Conservation (phyloP, 2,329 filamentous ascomycete genomes). For the Sclerotinia spermophila region DNA sequence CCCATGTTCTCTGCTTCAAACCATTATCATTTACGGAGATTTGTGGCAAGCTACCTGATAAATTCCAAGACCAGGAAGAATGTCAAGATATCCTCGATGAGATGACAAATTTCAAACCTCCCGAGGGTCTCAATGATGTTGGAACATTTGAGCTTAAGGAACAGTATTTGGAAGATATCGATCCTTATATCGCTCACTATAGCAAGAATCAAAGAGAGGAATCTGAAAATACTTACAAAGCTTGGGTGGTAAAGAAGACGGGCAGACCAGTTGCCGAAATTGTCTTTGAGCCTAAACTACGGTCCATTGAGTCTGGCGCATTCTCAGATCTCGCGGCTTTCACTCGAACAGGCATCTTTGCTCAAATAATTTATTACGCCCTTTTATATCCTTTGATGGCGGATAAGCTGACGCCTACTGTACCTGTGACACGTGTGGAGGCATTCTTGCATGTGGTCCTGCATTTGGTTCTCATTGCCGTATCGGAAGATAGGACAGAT, state of each 20-base stretch:
- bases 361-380: conserved; percentile 84
- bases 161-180: conserved; percentile 80
- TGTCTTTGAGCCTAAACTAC: conserved; percentile 84
- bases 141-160: conserved; percentile 91
- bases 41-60: conserved; percentile 79
- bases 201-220: conserved; percentile 97
- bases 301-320: conserved; percentile 69
- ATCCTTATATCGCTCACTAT: conserved; percentile 95
- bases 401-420: conserved; percentile 63
- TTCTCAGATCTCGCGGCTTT: conserved; percentile 77
- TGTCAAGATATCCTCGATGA: conserved; percentile 81
- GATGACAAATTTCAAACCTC: conserved; percentile 84
- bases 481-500: conserved; percentile 71
- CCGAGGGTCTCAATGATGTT: conserved; percentile 86
- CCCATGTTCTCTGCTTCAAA: conserved; percentile 93
- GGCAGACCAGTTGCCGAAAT: conserved; percentile 78
- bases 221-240: conserved; percentile 83
- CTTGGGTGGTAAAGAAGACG: conserved; percentile 81
- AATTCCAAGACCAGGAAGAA: conserved; percentile 82
- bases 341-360: conserved; percentile 80
- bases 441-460: conserved; percentile 88
- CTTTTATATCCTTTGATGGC: conserved; percentile 76
- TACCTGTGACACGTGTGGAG: conserved; percentile 81
- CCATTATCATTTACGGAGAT: conserved; percentile 93
- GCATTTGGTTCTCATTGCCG: conserved; percentile 80